Base-by-base conservation (phyloP, 2,329 filamentous ascomycete genomes). In the Penicillium sp. region DNA sequence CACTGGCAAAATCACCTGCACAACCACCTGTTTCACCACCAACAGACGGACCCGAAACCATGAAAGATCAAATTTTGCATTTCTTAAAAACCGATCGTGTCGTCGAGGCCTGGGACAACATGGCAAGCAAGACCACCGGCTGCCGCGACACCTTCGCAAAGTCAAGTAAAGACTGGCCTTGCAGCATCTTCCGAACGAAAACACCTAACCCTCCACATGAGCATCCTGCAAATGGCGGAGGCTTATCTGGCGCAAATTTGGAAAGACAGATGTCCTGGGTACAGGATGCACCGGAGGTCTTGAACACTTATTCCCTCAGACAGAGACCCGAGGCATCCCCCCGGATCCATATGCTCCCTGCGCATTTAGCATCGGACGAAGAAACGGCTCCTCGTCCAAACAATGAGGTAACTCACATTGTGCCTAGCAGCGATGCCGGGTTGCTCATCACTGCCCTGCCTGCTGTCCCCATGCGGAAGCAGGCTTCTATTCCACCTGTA, bases 51-150 rank as follows among this genome's bases (percentile, higher is more conserved):
- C 42, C 35, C 2, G 56, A 63, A 6, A 55, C 46, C 4, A 54
- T 62, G 52, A 60, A 56, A 38, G 45, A 53, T 8, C 60, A 63
- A 41, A 47, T 63, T 11, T 47, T 52, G 22, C 56, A 60, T 10
- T 59, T 56, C 37, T 47, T 62, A n/a, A 60, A 56, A 27, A 58
- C 57, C 2, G 59, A 61, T 35, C 54, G 51, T n/a, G 59, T 61
- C 11, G 37, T 55, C 10, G 59, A 63, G 7, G 47, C 53, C 7
- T 61, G 57, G 57, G 58, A 61, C 16, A 51, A 23, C 22, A 45
- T 53, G 8, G 41, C 48, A 14, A 48, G 48, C 13, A 55, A 47
- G 20, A 45, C 54, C n/a, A 48, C 42, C 13, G 51, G 39, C 17
- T 46, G 39, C 12, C 41, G 41, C 1, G 35, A 39, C 7, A 29